These are phyloP conservation scores for Cercospora sp. DNA, from an alignment of 2,329 filamentous ascomycete species.

Conservation along the genomic window DNA sequence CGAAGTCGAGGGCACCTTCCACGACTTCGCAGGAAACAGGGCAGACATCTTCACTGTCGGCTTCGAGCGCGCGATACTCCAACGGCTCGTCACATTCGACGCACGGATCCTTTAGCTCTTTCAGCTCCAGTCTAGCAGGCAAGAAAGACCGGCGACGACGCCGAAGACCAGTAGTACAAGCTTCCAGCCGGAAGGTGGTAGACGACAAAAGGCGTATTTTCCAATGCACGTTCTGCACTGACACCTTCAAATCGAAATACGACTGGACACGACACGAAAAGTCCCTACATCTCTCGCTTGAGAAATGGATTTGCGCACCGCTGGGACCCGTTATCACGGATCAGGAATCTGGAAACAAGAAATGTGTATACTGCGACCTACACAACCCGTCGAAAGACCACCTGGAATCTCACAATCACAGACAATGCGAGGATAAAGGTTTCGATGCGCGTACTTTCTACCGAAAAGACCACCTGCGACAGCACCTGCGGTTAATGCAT, in stretches of 20 bases:
- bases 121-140: conserved; percentile 51
- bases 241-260: conserved; percentile 59
- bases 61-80: conserved; percentile 54
- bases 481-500: conserved; percentile 63
- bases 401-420: conserved; percentile 61
- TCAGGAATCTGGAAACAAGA: conserved; percentile 57
- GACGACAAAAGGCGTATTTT: conserved; percentile 51
- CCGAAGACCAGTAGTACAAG: conserved; percentile 38
- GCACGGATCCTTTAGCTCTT: conserved; percentile 57
- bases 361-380: conserved; percentile 61
- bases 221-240: conserved; percentile 61
- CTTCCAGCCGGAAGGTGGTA: conserved; percentile 32
- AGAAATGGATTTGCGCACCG: conserved; percentile 64
- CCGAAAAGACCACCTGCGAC: conserved; percentile 63
- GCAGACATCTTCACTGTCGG: conserved; percentile 32
- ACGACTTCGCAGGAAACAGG: conserved; percentile 50
- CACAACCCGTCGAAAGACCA: conserved; percentile 57
- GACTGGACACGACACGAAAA: conserved; percentile 66
- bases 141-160: conserved; percentile 59
- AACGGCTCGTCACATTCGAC: conserved; percentile 57
- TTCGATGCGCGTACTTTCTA: conserved; percentile 64
- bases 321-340: conserved; percentile 58
- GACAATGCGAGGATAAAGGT: conserved; percentile 66
- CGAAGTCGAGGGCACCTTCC: conserved; percentile 52
- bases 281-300: conserved; percentile 66